phyloP scores from a whole-genome alignment of 2,329 filamentous ascomycete genomes.

The Pyrenophora tritici-repentis region DNA sequence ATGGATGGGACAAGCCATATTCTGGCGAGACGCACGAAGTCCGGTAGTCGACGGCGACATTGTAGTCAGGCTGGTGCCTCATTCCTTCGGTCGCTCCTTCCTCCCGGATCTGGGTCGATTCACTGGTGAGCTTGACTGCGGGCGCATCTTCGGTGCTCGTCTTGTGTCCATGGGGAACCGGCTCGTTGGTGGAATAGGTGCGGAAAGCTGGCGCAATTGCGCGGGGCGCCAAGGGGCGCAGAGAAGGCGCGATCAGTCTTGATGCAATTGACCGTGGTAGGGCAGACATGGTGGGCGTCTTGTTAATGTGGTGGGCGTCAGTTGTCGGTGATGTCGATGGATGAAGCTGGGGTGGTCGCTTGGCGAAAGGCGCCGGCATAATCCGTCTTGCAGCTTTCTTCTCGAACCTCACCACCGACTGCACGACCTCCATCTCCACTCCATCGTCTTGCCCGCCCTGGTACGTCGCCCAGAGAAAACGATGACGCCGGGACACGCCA shows the following conservation, averaged over 20 bases:
- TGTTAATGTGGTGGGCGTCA: constrained; percentile 20
- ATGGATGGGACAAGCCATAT: not conserved
- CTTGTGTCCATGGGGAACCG: constrained; percentile 29
- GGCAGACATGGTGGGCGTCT: constrained; percentile 45
- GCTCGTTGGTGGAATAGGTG: constrained; percentile 39
- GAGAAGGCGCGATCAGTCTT: constrained; percentile 45
- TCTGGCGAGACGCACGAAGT: constrained; percentile 71
- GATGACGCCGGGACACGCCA: constrained; percentile 19
- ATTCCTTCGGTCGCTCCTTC: constrained; percentile 57
- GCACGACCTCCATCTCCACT: constrained; percentile 40
- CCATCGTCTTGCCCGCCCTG: constrained; percentile 45
- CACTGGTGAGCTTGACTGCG: constrained; percentile 38
- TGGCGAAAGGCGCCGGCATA: constrained; percentile 30
- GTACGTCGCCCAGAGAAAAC: constrained; percentile 30
- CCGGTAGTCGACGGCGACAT: constrained; percentile 79
- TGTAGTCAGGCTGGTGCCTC: constrained; percentile 79
- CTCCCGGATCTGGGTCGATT: constrained; percentile 58
- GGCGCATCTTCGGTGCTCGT: constrained; percentile 46
- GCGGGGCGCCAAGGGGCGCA: constrained; percentile 34
- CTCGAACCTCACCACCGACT: constrained; percentile 37
- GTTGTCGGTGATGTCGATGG: constrained; percentile 27
- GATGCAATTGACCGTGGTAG: constrained; percentile 49
- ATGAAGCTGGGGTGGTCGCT: constrained; percentile 25
- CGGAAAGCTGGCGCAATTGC: constrained; percentile 35
- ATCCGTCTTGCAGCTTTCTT: constrained; percentile 38